phyloP scores from a whole-genome alignment of 2,329 filamentous ascomycete genomes.

The Neonectria magnoliae region DNA sequence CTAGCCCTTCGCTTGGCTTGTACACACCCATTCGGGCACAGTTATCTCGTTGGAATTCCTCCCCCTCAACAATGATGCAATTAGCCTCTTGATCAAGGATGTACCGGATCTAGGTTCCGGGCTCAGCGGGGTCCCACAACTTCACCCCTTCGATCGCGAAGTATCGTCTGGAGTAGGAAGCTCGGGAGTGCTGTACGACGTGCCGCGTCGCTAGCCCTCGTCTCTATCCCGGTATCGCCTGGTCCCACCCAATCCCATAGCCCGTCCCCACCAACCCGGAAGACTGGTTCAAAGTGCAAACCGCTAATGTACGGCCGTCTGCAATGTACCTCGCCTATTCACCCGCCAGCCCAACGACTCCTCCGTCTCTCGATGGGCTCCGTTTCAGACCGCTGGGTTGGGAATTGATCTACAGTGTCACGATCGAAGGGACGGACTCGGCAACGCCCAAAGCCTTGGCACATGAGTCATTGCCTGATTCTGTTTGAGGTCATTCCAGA shows the following conservation, averaged over 20 bases:
- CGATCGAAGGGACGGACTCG: slow-evolving; percentile 9
- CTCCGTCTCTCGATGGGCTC: neutral
- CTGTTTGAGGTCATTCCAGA: neutral
- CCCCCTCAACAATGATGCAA: slow-evolving; percentile 16
- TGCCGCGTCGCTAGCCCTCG: slow-evolving; percentile 29
- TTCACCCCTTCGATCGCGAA: slow-evolving; percentile 7
- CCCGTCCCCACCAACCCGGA: slow-evolving; percentile 37
- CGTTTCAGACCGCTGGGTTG: slow-evolving; percentile 13
- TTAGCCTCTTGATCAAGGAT: slow-evolving; percentile 2
- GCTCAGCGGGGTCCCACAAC: slow-evolving; percentile 8
- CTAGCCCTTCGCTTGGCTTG: slow-evolving; percentile 32
- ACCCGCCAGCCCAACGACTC: slow-evolving; percentile 14
- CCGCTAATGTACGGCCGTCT: slow-evolving; percentile 36
- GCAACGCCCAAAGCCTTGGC: slow-evolving; percentile 12
- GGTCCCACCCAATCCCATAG: slow-evolving; percentile 37
- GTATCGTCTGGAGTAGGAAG: slow-evolving; percentile 4
- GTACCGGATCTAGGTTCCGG: neutral
- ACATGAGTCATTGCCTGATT: neutral
- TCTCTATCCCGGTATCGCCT: slow-evolving; percentile 16
- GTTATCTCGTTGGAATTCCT: slow-evolving; percentile 6
- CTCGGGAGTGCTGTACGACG: slow-evolving; percentile 10
- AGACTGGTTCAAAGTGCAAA: slow-evolving; percentile 36
- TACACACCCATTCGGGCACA: slow-evolving; percentile 8
- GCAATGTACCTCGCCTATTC: slow-evolving; percentile 30
- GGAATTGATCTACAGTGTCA: slow-evolving; percentile 16